These are phyloP conservation scores for Porpolomopsis calyptriformis DNA, from an alignment of 768 basidiomycete species.

Conservation along the genomic window DNA sequence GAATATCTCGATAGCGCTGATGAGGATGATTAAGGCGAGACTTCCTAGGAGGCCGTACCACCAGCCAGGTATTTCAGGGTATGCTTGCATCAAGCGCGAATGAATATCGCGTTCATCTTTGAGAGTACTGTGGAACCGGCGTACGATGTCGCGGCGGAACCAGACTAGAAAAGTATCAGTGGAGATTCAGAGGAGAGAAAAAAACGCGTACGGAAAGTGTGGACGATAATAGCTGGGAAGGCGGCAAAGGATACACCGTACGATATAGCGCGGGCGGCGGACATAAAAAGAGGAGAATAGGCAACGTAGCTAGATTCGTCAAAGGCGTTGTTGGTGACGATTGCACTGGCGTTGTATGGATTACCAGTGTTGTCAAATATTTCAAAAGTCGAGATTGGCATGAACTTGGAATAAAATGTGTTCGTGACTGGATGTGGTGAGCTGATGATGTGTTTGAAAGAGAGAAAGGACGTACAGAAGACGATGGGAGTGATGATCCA, in stretches of 20 bases:
- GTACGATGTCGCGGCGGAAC: constrained; percentile 72
- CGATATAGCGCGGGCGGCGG: constrained; percentile 52
- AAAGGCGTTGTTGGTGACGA: constrained; percentile 57
- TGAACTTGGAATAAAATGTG: constrained; percentile 50
- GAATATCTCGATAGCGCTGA: constrained; percentile 59
- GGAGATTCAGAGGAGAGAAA: constrained; percentile 1
- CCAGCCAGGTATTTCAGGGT: constrained; percentile 66
- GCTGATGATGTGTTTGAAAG: constrained; percentile 1
- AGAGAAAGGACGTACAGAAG: constrained; percentile 44
- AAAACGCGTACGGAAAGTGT: constrained; percentile 55
- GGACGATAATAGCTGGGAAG: constrained; percentile 64
- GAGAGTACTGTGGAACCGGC: constrained; percentile 56
- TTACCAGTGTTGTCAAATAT: constrained; percentile 70
- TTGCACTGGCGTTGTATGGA: constrained; percentile 47
- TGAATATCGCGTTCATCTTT: constrained; percentile 79
- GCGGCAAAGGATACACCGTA: constrained; percentile 71
- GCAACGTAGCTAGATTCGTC: constrained; percentile 54
- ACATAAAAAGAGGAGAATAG: constrained; percentile 75
- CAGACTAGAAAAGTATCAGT: constrained; percentile 42
- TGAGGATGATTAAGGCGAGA: constrained; percentile 45
- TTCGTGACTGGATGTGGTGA: constrained; percentile 49
- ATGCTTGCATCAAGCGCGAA: constrained; percentile 70
- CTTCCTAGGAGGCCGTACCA: constrained; percentile 60
- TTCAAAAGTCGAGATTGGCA: constrained; percentile 59
- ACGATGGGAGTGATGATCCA: constrained; percentile 69